Conservation (phyloP, 1,284 basidiomycete genomes). For the Cutaneotrichosporon cutaneum region DNA sequence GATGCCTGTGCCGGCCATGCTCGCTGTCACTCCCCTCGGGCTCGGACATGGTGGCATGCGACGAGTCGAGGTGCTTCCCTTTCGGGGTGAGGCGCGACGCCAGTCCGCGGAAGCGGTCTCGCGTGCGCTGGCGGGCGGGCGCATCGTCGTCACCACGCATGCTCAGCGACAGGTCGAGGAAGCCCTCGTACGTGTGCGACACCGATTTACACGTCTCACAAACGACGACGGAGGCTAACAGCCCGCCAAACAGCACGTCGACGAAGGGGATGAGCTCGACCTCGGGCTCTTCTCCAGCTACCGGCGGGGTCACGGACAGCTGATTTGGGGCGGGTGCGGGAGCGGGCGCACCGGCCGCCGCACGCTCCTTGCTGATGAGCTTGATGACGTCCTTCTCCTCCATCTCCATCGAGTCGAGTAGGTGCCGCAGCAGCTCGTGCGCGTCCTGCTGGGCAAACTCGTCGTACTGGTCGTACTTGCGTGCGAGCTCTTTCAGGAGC, state of each 20-base stretch:
- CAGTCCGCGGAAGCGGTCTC: slow-evolving; percentile 68
- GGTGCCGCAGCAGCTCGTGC: slow-evolving; percentile 83
- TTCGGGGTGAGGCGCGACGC: slow-evolving; percentile 14
- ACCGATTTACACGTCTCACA: slow-evolving; percentile 84
- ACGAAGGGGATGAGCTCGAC: slow-evolving; percentile 65
- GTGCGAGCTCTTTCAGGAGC: slow-evolving; percentile 67
- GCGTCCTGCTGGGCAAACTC: slow-evolving; percentile 83
- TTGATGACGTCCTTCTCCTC: slow-evolving; percentile 81
- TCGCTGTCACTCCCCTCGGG: slow-evolving; percentile 43
- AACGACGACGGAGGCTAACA: slow-evolving; percentile 81
- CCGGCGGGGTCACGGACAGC: neutral
- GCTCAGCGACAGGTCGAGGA: slow-evolving; percentile 86
- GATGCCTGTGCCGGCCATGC: slow-evolving; percentile 4
- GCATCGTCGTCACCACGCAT: slow-evolving; percentile 58
- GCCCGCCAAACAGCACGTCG: slow-evolving; percentile 85
- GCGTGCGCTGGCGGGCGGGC: slow-evolving; percentile 36
- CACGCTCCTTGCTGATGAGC: slow-evolving; percentile 10
- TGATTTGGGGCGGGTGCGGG: neutral
- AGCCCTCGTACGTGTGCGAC: slow-evolving; percentile 88
- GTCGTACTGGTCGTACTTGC: slow-evolving; percentile 89
- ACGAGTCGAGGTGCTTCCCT: slow-evolving; percentile 59
- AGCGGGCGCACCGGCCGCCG: neutral
- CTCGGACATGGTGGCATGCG: slow-evolving; percentile 34
- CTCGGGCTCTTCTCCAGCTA: neutral
- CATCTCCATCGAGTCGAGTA: slow-evolving; percentile 91